These are phyloP conservation scores for Withania somnifera DNA, from an alignment of 305 asterid species.

Conservation along the genomic window DNA sequence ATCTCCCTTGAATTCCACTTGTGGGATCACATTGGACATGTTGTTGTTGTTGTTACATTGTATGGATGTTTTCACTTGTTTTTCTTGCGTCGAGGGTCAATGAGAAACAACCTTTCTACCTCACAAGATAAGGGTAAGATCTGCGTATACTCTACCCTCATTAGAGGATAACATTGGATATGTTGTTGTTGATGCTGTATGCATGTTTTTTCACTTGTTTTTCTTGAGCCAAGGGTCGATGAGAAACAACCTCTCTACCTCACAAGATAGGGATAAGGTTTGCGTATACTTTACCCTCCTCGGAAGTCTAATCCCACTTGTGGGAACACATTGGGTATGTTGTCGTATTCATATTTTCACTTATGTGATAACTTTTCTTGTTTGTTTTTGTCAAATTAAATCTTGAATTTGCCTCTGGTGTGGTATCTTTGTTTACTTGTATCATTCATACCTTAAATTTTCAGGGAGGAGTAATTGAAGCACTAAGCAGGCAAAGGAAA, in stretches of 20 bases:
- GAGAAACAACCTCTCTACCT: too few relatives aligned
- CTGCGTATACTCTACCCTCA: neutral
- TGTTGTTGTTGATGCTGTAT: neutral
- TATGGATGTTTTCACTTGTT: too few relatives aligned
- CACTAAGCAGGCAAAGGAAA: constrained; percentile 40
- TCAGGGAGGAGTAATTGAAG: constrained; percentile 65
- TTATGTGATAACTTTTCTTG: neutral
- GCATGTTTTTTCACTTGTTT: too few relatives aligned
- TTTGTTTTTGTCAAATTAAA: too few relatives aligned
- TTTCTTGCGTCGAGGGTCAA: too few relatives aligned
- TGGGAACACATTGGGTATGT: too few relatives aligned
- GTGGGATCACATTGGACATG: neutral
- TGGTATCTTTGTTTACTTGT: neutral
- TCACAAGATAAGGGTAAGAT: too few relatives aligned
- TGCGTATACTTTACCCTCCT: too few relatives aligned
- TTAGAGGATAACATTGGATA: neutral
- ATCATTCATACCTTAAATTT: neutral
- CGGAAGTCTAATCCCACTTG: too few relatives aligned
- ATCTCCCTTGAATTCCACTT: neutral
- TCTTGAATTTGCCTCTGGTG: neutral
- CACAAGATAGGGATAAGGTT: too few relatives aligned
- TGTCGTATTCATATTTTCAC: neutral
- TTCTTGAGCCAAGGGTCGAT: too few relatives aligned
- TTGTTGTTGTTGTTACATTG: neutral
- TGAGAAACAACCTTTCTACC: too few relatives aligned